Percentiles rank a stretch among this genome's conserved stretches.
These are phyloP conservation scores for Cladophialophora chaetospira DNA, from an alignment of 2,329 filamentous ascomycete species.

Conservation along the genomic window DNA sequence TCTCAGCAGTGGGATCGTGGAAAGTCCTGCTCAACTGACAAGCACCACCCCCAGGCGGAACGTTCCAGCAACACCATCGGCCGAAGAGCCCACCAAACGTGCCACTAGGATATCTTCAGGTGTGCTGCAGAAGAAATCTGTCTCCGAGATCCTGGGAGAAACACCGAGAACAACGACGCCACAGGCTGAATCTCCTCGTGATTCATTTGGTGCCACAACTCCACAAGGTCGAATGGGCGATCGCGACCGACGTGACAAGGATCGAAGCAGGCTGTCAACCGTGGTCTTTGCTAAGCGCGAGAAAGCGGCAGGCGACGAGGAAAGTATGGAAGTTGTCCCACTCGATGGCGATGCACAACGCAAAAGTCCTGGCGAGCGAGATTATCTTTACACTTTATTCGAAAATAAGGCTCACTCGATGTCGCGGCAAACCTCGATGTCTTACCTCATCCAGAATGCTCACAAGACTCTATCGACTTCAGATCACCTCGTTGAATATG, in stretches of 20 bases:
- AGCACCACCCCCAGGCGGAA: conserved; percentile 30
- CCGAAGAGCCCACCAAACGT: conserved; percentile 53
- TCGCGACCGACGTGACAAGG: conserved; percentile 60
- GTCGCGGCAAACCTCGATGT: conserved; percentile 55
- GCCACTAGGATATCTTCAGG: conserved; percentile 71
- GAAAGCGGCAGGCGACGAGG: conserved; percentile 51
- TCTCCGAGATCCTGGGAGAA: conserved; percentile 70
- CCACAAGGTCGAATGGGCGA: conserved; percentile 49
- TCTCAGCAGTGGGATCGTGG: conserved; percentile 23
- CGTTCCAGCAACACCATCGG: conserved; percentile 36
- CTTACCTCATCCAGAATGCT: conserved; percentile 75
- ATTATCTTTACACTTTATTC: conserved; percentile 67
- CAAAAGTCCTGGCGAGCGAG: conserved; percentile 60
- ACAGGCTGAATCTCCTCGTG: conserved; percentile 39
- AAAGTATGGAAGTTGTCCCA: conserved; percentile 42
- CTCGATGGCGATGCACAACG: conserved; percentile 33
- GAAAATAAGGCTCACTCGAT: conserved; percentile 61
- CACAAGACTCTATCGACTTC: conserved; percentile 88
- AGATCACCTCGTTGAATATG: conserved; percentile 78
- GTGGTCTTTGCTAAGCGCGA: conserved; percentile 76
- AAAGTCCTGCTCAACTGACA: conserved; percentile 31
- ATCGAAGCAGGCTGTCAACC: conserved; percentile 66
- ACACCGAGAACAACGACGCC: conserved; percentile 47
- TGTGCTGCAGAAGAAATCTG: conserved; percentile 70
- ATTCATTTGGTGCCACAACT: conserved; percentile 37